Evolutionary conservation across 1,284 basidiomycete species (phyloP).

Genomic region (Neolentinus lepideus): DNA sequence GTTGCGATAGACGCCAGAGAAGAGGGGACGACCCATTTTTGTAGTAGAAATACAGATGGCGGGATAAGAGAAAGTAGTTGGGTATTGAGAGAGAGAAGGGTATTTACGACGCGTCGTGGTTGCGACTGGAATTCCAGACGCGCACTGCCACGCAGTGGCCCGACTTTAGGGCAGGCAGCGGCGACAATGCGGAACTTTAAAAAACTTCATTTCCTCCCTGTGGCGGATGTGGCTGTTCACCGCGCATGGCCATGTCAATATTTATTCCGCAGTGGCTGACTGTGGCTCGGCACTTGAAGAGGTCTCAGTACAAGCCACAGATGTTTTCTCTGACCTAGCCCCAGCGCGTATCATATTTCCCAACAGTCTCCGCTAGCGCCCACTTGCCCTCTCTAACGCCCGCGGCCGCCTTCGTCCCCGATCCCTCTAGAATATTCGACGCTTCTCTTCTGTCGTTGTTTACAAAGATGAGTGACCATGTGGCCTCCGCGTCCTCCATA

Average conservation of each 20-base stretch:
- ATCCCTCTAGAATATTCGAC: constrained; percentile 8
- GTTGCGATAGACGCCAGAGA: constrained; percentile 35
- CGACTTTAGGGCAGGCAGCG: neutral
- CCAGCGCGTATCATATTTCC: constrained; percentile 44
- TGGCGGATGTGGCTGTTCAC: neutral
- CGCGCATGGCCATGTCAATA: neutral
- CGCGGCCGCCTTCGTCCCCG: constrained; percentile 5
- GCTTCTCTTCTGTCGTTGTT: neutral
- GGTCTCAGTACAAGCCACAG: no score
- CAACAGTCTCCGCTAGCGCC: constrained; percentile 38
- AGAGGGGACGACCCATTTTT: constrained; percentile 63
- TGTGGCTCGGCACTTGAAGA: neutral
- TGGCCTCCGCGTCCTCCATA: constrained; percentile 40
- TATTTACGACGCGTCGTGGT: neutral
- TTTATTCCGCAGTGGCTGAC: neutral
- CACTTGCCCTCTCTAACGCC: constrained; percentile 21
- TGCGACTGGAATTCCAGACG: neutral
- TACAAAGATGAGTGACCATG: constrained; percentile 34
- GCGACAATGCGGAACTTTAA: neutral
- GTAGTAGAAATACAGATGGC: constrained; percentile 1
- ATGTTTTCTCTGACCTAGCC: constrained; percentile 24
- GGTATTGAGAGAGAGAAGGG: constrained; percentile 4
- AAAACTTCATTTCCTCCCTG: neutral
- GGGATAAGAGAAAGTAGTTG: constrained; percentile 8
- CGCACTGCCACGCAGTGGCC: neutral